These are phyloP conservation scores for Epichloe festucae DNA, from an alignment of 2,329 filamentous ascomycete genomes.

Conservation along the genomic window DNA sequence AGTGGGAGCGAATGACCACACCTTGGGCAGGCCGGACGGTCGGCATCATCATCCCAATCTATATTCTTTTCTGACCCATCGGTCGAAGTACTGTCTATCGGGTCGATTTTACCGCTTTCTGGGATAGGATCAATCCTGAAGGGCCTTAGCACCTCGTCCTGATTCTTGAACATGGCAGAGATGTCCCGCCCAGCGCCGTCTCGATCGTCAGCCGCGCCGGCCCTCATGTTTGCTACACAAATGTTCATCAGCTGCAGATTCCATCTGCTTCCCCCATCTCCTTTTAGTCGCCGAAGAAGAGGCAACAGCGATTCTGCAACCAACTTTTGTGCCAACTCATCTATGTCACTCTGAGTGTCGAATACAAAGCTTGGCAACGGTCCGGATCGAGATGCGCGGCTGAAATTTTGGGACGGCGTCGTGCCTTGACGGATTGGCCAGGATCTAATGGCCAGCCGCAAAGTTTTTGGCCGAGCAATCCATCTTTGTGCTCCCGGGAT, in stretches of 20 bases:
- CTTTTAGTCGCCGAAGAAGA: slow-evolving; percentile 63
- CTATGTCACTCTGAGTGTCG: slow-evolving; percentile 42
- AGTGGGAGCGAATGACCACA: slow-evolving; percentile 41
- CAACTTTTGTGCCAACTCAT: slow-evolving; percentile 52
- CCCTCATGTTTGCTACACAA: slow-evolving; percentile 73
- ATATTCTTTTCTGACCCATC: slow-evolving; percentile 11
- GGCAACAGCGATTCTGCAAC: slow-evolving; percentile 55
- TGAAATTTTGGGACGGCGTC: slow-evolving; percentile 44
- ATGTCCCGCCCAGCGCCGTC: slow-evolving; percentile 61
- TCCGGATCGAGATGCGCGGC: slow-evolving; percentile 62
- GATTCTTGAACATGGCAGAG: slow-evolving; percentile 64
- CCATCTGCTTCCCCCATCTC: slow-evolving; percentile 54
- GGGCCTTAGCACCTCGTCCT: slow-evolving; percentile 55
- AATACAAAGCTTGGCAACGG: slow-evolving; percentile 66
- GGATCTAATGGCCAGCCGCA: slow-evolving; percentile 69
- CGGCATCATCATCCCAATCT: slow-evolving; percentile 20
- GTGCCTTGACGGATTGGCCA: slow-evolving; percentile 21
- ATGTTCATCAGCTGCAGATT: slow-evolving; percentile 77
- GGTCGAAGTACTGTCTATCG: slow-evolving; percentile 14
- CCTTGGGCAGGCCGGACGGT: slow-evolving; percentile 23
- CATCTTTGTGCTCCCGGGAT: slow-evolving; percentile 35
- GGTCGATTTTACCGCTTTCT: slow-evolving; percentile 9
- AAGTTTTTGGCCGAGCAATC: slow-evolving; percentile 68
- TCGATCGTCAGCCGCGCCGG: slow-evolving; percentile 36
- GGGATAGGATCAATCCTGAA: slow-evolving; percentile 41